Evolutionary conservation across 495 filamentous ascomycete species (phyloP).

Genomic region (Xylaria acuta): DNA sequence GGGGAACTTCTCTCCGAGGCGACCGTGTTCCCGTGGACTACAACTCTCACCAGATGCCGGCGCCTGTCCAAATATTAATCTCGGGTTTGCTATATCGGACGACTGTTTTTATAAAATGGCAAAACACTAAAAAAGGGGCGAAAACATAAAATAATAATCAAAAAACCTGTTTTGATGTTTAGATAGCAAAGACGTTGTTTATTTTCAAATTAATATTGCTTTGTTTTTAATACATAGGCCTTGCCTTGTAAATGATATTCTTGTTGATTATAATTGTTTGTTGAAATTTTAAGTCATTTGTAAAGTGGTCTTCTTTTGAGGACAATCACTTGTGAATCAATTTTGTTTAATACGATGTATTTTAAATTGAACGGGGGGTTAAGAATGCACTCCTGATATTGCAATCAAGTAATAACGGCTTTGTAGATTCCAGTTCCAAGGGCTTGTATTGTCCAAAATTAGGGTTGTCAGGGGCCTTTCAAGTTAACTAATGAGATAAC

Average conservation of each 20-base stretch:
- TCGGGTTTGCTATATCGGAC: background rate
- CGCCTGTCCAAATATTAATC: background rate
- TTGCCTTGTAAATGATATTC: background rate
- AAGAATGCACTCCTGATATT: background rate
- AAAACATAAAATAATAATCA: background rate
- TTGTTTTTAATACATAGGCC: background rate
- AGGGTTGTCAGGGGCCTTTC: background rate
- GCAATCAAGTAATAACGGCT: background rate
- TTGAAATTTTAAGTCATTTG: background rate
- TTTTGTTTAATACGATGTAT: background rate
- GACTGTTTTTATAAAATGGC: background rate
- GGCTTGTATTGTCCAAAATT: background rate
- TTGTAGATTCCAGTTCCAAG: background rate
- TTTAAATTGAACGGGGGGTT: background rate
- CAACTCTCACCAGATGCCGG: background rate
- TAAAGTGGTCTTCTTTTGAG: rapidly evolving
- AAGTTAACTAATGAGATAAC: background rate
- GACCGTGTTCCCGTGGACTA: background rate
- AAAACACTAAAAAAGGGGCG: background rate
- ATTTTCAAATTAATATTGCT: background rate
- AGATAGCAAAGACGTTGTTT: background rate
- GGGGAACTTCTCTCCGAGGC: background rate
- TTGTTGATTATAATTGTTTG: background rate
- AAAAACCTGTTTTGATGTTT: background rate
- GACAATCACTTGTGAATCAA: background rate